phyloP scores from a whole-genome alignment of 306 rosid genomes.

The Lablab purpureus region DNA sequence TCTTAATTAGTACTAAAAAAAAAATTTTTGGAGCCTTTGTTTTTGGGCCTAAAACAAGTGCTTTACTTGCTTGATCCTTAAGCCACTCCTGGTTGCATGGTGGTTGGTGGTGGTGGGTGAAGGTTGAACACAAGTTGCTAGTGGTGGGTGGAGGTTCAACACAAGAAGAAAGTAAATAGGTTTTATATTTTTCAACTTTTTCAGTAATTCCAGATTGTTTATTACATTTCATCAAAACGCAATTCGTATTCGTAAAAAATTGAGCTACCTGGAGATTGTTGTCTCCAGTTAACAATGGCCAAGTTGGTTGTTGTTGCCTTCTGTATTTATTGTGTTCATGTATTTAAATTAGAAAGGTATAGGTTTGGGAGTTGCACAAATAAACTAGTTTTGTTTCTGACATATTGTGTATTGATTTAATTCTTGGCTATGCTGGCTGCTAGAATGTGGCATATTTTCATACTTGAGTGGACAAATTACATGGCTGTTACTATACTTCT shows the following conservation, averaged over 20 bases:
- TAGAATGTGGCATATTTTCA: neutral
- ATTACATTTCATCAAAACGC: neutral
- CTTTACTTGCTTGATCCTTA: no score
- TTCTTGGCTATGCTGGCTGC: neutral
- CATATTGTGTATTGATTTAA: conserved; percentile 11
- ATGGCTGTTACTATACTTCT: neutral
- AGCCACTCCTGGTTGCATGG: no score
- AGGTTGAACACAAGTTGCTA: no score
- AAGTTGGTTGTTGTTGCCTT: neutral
- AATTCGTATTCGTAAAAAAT: neutral
- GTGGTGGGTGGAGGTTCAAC: no score
- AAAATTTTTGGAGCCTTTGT: no score
- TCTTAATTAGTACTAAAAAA: no score
- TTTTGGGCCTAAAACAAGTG: no score
- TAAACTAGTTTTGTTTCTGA: neutral
- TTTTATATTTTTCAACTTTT: no score
- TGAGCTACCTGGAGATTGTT: neutral
- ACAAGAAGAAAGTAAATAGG: no score
- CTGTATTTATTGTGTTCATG: neutral
- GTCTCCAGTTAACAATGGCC: neutral
- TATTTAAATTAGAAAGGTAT: neutral
- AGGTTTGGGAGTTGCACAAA: neutral
- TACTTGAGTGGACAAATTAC: conserved; percentile 20
- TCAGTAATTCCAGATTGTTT: no score
- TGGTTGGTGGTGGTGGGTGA: no score